Evolutionary conservation across 1,139 yeast genomes (phyloP), one percentile per base, ranked within the genome.

Genomic region (Debaryomyces singareniensis): DNA sequence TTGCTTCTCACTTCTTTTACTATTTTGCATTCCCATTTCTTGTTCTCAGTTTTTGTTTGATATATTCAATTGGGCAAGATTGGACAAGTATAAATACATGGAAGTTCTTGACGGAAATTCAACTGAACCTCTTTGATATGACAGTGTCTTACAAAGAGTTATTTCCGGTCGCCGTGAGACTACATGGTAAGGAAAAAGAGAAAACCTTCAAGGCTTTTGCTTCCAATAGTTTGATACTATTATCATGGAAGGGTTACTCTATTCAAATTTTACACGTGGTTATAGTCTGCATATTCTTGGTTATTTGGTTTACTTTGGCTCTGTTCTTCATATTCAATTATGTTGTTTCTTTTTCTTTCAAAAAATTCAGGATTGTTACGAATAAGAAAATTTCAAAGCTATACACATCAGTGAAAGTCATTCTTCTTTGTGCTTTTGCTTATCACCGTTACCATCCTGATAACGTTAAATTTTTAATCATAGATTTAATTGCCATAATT

Each of bases 11-110:
- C 20, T 62, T 61, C 33, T 45, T 69, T 38, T 40, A 48, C 18
- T 36, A 56, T 2, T 67, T 67, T 43, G 68, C 68, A 0, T 52
- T 61, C 27, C 78, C 79, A 2, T 66, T 71, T 30, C 49, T 72
- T 31, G 53, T 68, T 1, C 44, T 68, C 23, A 58, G 74, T 0
- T 43, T 62, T 2, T 68, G 52, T 36, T 49, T 68, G 42, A 57
- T 71, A 44, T 37, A 44, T 34, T 33, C 46, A 5, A 52, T 59
- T 5, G 48, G 35, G 6, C 38, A 38, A 16, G 25, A 39, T 7
- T 41, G 39, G 27, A 42, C 42, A 23, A 36, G 32, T 13, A 38
- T 40, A 16, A 32, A 32, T 22, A 42, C 27, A 18, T 31, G 33
- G 12, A 51, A 58, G 2, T 44, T 43, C 25, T 32, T 44, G 11